Evolutionary conservation across 805 yeast species (phyloP).

Genomic region (Candida coleopterorum): DNA sequence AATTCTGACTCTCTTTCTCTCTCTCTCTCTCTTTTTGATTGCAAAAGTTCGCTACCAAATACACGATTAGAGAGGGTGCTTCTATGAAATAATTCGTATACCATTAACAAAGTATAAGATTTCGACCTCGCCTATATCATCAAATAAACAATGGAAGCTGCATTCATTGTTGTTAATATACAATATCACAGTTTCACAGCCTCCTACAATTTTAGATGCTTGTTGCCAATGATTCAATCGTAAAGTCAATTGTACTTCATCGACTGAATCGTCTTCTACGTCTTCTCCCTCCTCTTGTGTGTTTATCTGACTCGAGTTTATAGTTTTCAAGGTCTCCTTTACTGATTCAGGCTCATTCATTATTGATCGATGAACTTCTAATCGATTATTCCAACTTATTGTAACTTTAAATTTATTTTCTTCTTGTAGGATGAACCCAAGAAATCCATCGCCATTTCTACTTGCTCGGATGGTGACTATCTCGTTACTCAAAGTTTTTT

Average conservation of each 20-base stretch:
- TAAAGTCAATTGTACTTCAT: slow-evolving; percentile 35
- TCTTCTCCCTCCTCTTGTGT: slow-evolving; percentile 10
- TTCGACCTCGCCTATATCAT: slow-evolving; percentile 60
- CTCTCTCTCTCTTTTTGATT: background rate
- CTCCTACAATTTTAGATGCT: slow-evolving; percentile 56
- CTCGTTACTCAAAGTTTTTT: slow-evolving; percentile 33
- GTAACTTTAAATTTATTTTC: slow-evolving; percentile 50
- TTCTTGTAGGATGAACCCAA: slow-evolving; percentile 51
- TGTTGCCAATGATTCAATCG: slow-evolving; percentile 63
- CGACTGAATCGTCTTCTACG: slow-evolving; percentile 13
- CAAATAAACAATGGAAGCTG: slow-evolving; percentile 62
- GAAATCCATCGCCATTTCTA: slow-evolving; percentile 39
- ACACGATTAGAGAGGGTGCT: too few relatives aligned
- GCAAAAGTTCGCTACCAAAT: slow-evolving; percentile 3
- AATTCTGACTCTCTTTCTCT: background rate
- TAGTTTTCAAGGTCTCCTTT: slow-evolving; percentile 4
- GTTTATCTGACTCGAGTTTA: slow-evolving; percentile 6
- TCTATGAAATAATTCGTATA: slow-evolving; percentile 9
- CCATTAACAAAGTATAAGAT: slow-evolving; percentile 58
- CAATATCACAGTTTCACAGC: slow-evolving; percentile 57
- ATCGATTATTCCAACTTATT: slow-evolving; percentile 53
- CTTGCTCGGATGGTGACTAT: slow-evolving; percentile 47
- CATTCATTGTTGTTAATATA: slow-evolving; percentile 55
- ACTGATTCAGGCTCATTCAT: slow-evolving; percentile 6
- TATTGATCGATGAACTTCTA: slow-evolving; percentile 39